These are phyloP conservation scores for Leccinum ponderosum DNA, from an alignment of 1,284 basidiomycete genomes.

Conservation along the genomic window DNA sequence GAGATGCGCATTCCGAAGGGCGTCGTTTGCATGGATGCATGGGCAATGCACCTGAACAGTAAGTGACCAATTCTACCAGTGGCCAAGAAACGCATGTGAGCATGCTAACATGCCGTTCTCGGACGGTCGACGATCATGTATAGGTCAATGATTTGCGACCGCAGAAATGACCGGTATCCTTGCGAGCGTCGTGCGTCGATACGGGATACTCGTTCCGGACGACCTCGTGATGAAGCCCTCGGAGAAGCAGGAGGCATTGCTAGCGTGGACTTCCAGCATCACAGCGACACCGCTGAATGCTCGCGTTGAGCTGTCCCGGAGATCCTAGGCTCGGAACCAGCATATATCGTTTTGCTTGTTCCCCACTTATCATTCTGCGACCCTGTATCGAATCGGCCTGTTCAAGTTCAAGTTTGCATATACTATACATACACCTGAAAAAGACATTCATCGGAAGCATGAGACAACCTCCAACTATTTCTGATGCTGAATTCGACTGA, in stretches of 20 bases:
- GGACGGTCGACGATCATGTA: constrained; percentile 41
- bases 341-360: background rate
- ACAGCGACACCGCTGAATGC: constrained; percentile 33
- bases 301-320: constrained; percentile 20
- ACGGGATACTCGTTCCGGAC: constrained; percentile 40
- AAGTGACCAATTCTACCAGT: constrained; percentile 63
- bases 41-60: constrained; percentile 43
- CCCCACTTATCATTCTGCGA: background rate
- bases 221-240: constrained; percentile 28
- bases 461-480: background rate
- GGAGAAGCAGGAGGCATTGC: constrained; percentile 28
- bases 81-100: too few species aligned
- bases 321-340: constrained; percentile 6
- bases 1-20: constrained; percentile 44
- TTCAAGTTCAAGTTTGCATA: constrained; percentile 40
- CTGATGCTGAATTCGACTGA: background rate
- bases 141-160: too few species aligned
- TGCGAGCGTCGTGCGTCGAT: too few species aligned
- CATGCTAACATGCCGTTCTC: too few species aligned
- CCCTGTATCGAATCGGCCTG: constrained; percentile 27
- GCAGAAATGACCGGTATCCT: too few species aligned
- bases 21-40: constrained; percentile 39
- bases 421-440: constrained; percentile 16
- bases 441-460: background rate
- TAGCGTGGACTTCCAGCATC: constrained; percentile 34